Evolutionary conservation across 78 protist genomes (phyloP), one percentile per base, ranked within the genome.

Genomic region (Dictyostelium firmibasis): DNA sequence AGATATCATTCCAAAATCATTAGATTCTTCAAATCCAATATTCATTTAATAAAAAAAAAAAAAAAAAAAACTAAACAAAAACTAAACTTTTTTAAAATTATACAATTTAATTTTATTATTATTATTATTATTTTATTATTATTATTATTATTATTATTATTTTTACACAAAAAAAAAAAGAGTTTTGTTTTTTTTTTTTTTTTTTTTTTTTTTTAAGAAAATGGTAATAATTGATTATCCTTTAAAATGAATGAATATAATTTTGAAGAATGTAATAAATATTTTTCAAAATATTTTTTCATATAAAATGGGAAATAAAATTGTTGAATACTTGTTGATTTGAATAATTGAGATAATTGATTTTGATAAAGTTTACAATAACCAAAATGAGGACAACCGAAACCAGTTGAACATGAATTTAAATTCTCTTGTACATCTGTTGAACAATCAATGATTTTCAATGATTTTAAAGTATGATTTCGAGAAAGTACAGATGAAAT

Each of bases 21-120:
- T 78, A 3, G 81, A 86, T 36, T 41, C 93, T 29, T 35, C 82
- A n/a, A 86, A 86, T 77, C 93, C 93, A 3, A 53, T 81, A 50
- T 81, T 81, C 20, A 81, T 81, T 16, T 81, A 81, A 81, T 27
- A 0, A 27, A 67, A 67, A 9, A 67, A 8, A 10, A 9, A 67
- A 67, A 25, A 60, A 23, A 60, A 60, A 47, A 47, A 47, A 47
- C 8, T 11, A 47, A 47, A 47, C 3, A 47, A 47, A 47, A 47
- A 47, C 8, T 20, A 23, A 60, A n/a, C n/a, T n/a, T n/a, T n/a
- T n/a, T n/a, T n/a, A n/a, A n/a, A n/a, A n/a, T n/a, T n/a, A n/a
- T n/a, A n/a, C n/a, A n/a, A n/a, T 53, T 16, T 53, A 53, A 7
- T 53, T 7, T 53, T 16, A 16, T 53, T 53, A 53, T n/a, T 20